Percentiles rank a stretch among this genome's conserved stretches.
Evolutionary conservation across 805 yeast species (phyloP).

Genomic region (Cyberlindnera petersonii): DNA sequence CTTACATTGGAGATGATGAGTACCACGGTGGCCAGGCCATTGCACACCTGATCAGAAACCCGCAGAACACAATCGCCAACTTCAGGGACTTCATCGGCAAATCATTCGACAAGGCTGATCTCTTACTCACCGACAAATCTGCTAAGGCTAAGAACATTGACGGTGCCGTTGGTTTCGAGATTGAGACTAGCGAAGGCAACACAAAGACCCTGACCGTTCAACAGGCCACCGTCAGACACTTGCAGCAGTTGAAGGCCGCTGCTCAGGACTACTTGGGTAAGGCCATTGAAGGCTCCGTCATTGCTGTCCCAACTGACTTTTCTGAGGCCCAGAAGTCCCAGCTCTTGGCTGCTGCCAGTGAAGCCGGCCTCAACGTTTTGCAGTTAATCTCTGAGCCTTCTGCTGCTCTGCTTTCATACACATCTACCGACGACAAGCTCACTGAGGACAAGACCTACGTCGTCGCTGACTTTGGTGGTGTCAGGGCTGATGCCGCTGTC

Average conservation of each 20-base stretch:
- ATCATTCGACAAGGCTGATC: constrained; percentile 64
- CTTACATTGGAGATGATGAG: constrained; percentile 92
- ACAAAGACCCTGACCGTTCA: constrained; percentile 52
- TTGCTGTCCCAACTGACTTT: constrained; percentile 90
- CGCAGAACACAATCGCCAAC: constrained; percentile 78
- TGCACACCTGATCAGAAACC: constrained; percentile 88
- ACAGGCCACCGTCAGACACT: constrained; percentile 80
- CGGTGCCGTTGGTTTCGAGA: constrained; percentile 68
- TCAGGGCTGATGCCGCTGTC: constrained; percentile 93
- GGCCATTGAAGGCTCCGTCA: constrained; percentile 73
- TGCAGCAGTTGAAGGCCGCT: constrained; percentile 74
- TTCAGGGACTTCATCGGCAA: constrained; percentile 92
- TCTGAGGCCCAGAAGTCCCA: constrained; percentile 66
- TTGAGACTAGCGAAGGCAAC: constrained; percentile 43
- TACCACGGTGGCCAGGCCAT: constrained; percentile 96
- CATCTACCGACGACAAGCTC: constrained; percentile 36
- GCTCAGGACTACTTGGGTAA: constrained; percentile 92
- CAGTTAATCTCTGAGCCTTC: constrained; percentile 92
- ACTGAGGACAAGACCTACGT: constrained; percentile 71
- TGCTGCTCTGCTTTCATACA: constrained; percentile 84
- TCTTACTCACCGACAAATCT: constrained; percentile 56
- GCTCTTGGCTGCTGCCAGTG: constrained; percentile 55
- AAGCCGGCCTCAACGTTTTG: constrained; percentile 73
- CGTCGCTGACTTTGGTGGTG: constrained; percentile 96
- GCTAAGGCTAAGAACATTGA: constrained; percentile 63